Evolutionary conservation across 257 asterid species (phyloP).

Genomic region (Solanum lycopersicoides): DNA sequence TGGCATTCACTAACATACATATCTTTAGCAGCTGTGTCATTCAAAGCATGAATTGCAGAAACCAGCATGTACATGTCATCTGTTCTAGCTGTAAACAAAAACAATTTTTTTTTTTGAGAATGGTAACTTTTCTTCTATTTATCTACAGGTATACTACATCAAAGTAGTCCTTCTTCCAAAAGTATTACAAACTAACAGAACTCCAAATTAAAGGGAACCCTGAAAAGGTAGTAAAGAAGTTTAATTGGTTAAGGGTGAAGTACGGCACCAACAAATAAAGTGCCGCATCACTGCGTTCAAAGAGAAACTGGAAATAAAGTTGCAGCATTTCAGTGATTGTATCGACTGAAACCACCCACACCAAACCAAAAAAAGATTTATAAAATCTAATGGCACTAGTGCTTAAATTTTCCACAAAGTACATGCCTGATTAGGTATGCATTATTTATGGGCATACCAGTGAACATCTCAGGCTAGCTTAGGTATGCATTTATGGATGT

Average conservation of each 20-base stretch:
- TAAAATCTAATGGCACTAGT: neutral
- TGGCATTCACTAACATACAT: slow-evolving; percentile 92
- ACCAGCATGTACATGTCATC: slow-evolving; percentile 51
- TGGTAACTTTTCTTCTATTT: neutral
- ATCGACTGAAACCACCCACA: neutral
- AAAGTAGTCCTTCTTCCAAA: neutral
- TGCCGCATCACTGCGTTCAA: neutral
- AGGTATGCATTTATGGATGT: neutral
- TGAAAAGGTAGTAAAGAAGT: neutral
- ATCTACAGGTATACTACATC: neutral
- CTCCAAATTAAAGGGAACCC: neutral
- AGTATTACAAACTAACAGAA: neutral
- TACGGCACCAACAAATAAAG: neutral
- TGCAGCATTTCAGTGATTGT: neutral
- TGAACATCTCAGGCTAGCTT: neutral
- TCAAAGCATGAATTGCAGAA: slow-evolving; percentile 73
- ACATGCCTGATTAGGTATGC: neutral
- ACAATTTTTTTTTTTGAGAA: too few relatives aligned
- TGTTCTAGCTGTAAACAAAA: slow-evolving; percentile 64
- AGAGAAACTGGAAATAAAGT: neutral
- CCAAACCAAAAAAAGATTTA: neutral
- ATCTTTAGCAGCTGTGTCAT: slow-evolving; percentile 36
- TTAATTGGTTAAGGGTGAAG: neutral
- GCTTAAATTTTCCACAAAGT: neutral
- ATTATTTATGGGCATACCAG: neutral